These are phyloP conservation scores for Pichia rugopelliculosa DNA, from an alignment of 805 yeast species.

Conservation along the genomic window DNA sequence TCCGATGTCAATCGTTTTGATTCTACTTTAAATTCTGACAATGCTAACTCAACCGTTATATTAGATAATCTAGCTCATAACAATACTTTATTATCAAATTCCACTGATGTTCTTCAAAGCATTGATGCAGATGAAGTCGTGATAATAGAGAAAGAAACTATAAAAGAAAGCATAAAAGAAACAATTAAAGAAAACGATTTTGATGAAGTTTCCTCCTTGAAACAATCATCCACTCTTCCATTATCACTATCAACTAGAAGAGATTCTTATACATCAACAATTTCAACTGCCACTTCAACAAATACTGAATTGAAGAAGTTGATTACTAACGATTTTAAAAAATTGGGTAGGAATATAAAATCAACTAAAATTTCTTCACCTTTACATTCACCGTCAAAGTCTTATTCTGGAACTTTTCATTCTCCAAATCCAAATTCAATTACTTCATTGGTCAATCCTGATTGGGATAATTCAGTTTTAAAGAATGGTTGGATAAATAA, in stretches of 20 bases:
- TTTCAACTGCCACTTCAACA: background rate
- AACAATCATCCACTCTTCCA: background rate
- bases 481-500: slow-evolving; percentile 59
- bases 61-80: background rate
- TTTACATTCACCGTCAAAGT: background rate
- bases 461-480: slow-evolving; percentile 31
- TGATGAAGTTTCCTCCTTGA: background rate
- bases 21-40: background rate
- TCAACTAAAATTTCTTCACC: background rate
- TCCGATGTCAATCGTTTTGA: background rate
- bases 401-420: background rate
- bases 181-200: background rate
- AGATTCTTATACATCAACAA: background rate
- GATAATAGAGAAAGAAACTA: too few species aligned
- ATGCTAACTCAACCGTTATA: background rate
- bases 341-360: background rate
- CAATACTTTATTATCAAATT: background rate
- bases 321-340: background rate
- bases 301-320: background rate
- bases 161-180: too few species aligned
- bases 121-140: too few species aligned
- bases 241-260: background rate
- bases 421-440: background rate
- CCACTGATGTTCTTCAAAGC: background rate
- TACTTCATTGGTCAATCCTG: slow-evolving; percentile 21